Base-by-base conservation (phyloP, 2,329 filamentous ascomycete genomes). In the Neofusicoccum kwambonambiense region DNA sequence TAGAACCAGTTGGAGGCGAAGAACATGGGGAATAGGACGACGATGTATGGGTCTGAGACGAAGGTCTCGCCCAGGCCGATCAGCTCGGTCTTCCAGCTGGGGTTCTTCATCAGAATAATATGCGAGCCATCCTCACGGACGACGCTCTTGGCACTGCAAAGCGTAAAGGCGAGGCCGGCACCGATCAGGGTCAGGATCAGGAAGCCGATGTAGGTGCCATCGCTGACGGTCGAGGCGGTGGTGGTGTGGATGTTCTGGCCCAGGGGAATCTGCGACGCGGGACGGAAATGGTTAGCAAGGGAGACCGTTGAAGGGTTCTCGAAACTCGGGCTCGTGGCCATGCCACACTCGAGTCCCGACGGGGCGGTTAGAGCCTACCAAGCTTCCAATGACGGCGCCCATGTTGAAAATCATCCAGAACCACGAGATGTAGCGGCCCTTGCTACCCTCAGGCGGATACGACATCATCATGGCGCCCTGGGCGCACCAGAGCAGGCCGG, bases 401-500 rank as follows among this genome's bases (percentile, higher is more conserved):
- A 93, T 78, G 78, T 97, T 97, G 84, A 97, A 97, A 73, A 97
- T 96, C 76, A 93, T 88, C 93, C 93, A 97, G 80, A 97, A 97
- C 81, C 88, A 89, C 67, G 90, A 90, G 76, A 97, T 96, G 77
- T 93, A 97, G 66, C 89, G 88, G 50, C 93, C 93, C 83, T 97
- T 97, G 68, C 87, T 86, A 39, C 86, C 78, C 79, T 97, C 93
- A 19, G 86, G 82, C 1, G 93, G 93, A 76, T 97, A 97, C 45
- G 90, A 88, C 87, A 96, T 94, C 89, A 94, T 93, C 73, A 94
- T 91, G 66, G 90, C 88, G 66, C 91, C 91, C 78, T 94, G 91
- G 0, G 90, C 91, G 39, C 89, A 89, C 91, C 91, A 95, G 42
- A 95, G 82, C 44, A 94, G 82, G 73, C 90, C 91, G 52, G 91